phyloP scores from a whole-genome alignment of 495 filamentous ascomycete genomes.

The Aspergillus diversus region DNA sequence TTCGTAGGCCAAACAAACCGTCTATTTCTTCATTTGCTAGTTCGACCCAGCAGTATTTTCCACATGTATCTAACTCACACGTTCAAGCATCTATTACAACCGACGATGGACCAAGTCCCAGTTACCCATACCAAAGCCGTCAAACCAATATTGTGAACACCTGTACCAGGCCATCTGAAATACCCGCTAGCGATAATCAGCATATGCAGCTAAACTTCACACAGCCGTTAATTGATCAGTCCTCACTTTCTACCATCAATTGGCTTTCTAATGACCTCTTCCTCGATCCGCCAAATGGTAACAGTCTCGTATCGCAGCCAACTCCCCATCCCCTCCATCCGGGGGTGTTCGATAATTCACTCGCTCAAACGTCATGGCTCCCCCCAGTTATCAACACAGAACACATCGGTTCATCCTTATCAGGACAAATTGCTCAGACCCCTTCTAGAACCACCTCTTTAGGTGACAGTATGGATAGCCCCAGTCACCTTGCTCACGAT shows the following conservation, averaged over 20 bases:
- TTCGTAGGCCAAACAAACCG: constrained; percentile 4
- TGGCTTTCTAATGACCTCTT: constrained; percentile 34
- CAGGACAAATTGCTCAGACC: constrained; percentile 28
- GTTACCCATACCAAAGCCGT: constrained; percentile 18
- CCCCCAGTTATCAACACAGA: constrained; percentile 32
- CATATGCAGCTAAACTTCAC: constrained; percentile 32
- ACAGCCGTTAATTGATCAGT: constrained; percentile 31
- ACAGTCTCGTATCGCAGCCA: constrained; percentile 5
- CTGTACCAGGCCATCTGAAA: constrained; percentile 22
- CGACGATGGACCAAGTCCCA: constrained; percentile 14
- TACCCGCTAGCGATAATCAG: constrained; percentile 27
- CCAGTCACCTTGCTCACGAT: constrained; percentile 24
- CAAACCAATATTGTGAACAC: constrained; percentile 22
- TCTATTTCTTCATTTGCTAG: constrained; percentile 21
- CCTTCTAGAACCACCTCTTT: constrained; percentile 29
- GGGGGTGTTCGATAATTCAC: constrained; percentile 20
- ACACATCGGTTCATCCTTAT: constrained; percentile 24
- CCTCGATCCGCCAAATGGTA: constrained; percentile 9
- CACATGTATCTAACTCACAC: constrained; percentile 6
- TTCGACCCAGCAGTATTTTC: constrained; percentile 20
- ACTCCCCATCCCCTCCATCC: constrained; percentile 28
- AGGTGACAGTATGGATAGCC: constrained; percentile 25
- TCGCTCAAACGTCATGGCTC: constrained; percentile 34
- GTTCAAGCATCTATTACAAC: constrained; percentile 18
- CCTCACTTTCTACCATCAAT: constrained; percentile 38